Conservation (phyloP, 106 monocot species). For the Allium cepa region DNA sequence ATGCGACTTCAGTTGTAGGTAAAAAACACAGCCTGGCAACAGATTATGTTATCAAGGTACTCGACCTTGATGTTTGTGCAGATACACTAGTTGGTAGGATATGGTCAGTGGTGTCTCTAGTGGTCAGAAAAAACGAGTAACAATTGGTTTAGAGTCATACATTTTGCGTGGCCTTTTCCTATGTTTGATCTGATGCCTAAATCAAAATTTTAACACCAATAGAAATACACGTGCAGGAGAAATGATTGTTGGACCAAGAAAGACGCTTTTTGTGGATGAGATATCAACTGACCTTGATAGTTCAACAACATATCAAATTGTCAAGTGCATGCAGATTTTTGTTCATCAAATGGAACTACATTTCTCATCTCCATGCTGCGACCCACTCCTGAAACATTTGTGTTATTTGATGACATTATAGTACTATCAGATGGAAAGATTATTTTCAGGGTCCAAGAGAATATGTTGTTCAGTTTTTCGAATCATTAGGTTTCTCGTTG, state of each 20-base stretch:
- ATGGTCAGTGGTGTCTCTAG: conserved; percentile 74
- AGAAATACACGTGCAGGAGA: conserved; percentile 32
- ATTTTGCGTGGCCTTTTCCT: no score
- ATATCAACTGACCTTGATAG: conserved; percentile 75
- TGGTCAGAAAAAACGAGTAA: conserved; percentile 66
- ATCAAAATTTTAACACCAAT: no score
- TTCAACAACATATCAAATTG: conserved; percentile 60
- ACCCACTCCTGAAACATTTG: conserved; percentile 65
- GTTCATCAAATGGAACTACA: conserved; percentile 54
- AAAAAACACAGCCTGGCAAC: conserved; percentile 36
- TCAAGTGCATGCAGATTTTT: conserved; percentile 43
- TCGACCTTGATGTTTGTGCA: conserved; percentile 57
- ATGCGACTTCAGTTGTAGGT: conserved; percentile 39
- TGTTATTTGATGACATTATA: conserved; percentile 64
- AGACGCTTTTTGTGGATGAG: conserved; percentile 65
- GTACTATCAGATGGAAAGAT: conserved; percentile 52
- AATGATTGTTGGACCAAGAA: conserved; percentile 63
- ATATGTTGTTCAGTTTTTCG: conserved; percentile 40
- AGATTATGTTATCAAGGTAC: conserved; percentile 48
- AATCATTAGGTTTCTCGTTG: conserved; percentile 37
- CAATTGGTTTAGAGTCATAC: conserved; percentile 28
- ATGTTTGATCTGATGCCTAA: no score
- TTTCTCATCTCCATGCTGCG: conserved; percentile 59
- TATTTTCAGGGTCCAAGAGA: conserved; percentile 46
- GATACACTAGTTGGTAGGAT: conserved; percentile 60